Base-by-base conservation (phyloP, 495 filamentous ascomycete species). In the Daldinia decipiens region DNA sequence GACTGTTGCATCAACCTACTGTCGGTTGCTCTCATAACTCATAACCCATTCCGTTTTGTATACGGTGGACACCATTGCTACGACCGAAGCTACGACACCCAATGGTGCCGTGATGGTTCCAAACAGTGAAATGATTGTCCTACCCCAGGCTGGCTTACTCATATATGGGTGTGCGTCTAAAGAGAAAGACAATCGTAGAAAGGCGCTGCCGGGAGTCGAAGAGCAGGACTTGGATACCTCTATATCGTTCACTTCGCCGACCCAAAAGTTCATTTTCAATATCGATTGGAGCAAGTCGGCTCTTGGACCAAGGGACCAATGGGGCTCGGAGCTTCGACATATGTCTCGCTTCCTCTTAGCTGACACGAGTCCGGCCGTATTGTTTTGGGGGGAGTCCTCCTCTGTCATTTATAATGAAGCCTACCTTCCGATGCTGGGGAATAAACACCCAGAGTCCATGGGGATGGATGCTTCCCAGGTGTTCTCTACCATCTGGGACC, bases 321-420 rank as follows among this genome's bases (percentile, higher is more conserved):
- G 68, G 68, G 24, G 53, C 13, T 47, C 58, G 4, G 68, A 67
- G 4, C 68, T 73, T 38, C 58, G 58, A 36, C 67, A 68, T 17
- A 66, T 64, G 12, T 67, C 68, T 9, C 72, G 72, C 15, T 74
- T 74, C 51, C 70, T 65, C 21, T 51, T 75, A 24, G 73, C 62
- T 43, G 73, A 75, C 40, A 78, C 64, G 50, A 76, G 31, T 40
- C 73, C 59, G n/a, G 72, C 58, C 3, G 62, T 68, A 6, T 56
- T 81, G 51, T 85, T 80, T 45, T 83, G 82, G 82, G 82, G 82
- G 6, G 62, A 78, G 6, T 52, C 84, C 61, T 79, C 78, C 83
- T 75, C 62, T n/a, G 72, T 78, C 21, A 74, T 84, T 32, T 83
- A 84, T 71, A 84, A 83, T 69, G 81, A 84, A 59, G 78, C 82